phyloP scores from a whole-genome alignment of 495 filamentous ascomycete species.

The Xylaria curta region DNA sequence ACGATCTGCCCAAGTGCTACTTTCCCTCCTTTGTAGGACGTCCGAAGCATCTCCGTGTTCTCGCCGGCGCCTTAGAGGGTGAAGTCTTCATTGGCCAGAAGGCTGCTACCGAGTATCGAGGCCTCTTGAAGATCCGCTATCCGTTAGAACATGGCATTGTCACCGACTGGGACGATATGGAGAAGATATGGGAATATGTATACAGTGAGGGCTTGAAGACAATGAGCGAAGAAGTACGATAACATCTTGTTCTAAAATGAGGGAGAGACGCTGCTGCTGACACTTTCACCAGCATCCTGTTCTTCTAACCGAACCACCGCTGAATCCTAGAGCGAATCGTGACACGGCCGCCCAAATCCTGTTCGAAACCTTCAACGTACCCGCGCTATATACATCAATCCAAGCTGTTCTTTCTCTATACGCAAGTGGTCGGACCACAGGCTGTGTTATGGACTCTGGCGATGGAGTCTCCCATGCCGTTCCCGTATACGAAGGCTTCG shows the following conservation, averaged over 20 bases:
- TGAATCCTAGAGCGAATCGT: constrained; percentile 95
- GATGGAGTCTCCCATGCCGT: constrained; percentile 98
- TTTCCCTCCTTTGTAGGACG: constrained; percentile 98
- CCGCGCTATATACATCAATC: constrained; percentile 94
- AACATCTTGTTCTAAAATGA: constrained; percentile 35
- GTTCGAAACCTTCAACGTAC: constrained; percentile 99
- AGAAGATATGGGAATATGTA: constrained; percentile 91
- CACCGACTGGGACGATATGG: constrained; percentile 99
- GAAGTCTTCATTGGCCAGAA: constrained; percentile 96
- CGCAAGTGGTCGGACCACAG: constrained; percentile 94
- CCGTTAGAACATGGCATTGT: constrained; percentile 97
- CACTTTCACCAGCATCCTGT: constrained; percentile 75
- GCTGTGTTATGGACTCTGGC: constrained; percentile 92
- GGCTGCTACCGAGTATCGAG: constrained; percentile 87
- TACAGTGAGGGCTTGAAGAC: constrained; percentile 80
- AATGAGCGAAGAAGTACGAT: constrained; percentile 84
- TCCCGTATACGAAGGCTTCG: constrained; percentile 97
- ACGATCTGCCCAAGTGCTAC: constrained; percentile 92
- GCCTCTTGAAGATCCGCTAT: constrained; percentile 92
- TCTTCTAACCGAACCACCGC: constrained; percentile 92
- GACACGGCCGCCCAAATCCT: constrained; percentile 97
- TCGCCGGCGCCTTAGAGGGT: constrained; percentile 94
- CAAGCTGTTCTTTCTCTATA: constrained; percentile 97
- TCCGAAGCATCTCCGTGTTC: constrained; percentile 94
- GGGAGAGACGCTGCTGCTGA: constrained; percentile 29